Base-by-base conservation (phyloP, 1,284 basidiomycete genomes). In the Fomitopsis betulina region DNA sequence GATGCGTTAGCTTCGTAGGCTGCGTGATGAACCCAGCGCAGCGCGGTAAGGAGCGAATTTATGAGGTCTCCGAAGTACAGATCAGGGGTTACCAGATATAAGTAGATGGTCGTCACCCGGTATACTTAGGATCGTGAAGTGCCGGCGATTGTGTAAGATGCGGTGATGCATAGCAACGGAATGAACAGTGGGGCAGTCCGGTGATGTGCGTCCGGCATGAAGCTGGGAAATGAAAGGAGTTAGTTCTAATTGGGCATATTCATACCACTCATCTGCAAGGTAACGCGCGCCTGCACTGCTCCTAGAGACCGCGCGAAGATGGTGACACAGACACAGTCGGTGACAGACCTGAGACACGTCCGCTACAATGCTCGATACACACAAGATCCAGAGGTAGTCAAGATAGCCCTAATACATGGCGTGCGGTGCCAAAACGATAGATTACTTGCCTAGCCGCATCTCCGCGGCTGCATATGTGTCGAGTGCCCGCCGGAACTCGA, bases 401-500 rank as follows among this genome's bases (percentile, higher is more conserved):
- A 37, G 35, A 47, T 47, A 15, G 45, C 25, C 25, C 38, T 42
- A 17, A n/a, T 47, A 43, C 54, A 40, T 9, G 42, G 32, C n/a
- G 30, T 32, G 49, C 23, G 49, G 13, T 5, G 49, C 49, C 25
- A 47, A 30, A 4, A 23, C 12, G 33, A 32, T 17, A 33, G 23
- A 58, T 73, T 79, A 91, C 73, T 82, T 87, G 50, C 89, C 89
- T 54, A 89, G 79, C 40, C 89, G 83, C 79, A 90, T 87, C 72
- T 91, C 85, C 10, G 88, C 87, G 8, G 72, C 71, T 5, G 84
- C 76, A 71, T 82, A 91, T 65, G 85, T 80, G 69, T 91, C 88
- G 60, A 91, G 67, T 12, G 89, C 89, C 33, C 77, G 75, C 64
- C 87, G 74, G 63, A 91, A 86, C 49, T 79, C 78, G 15, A 67